Conservation (phyloP, 352 stramenopile species). For the Pythium monospermum region DNA sequence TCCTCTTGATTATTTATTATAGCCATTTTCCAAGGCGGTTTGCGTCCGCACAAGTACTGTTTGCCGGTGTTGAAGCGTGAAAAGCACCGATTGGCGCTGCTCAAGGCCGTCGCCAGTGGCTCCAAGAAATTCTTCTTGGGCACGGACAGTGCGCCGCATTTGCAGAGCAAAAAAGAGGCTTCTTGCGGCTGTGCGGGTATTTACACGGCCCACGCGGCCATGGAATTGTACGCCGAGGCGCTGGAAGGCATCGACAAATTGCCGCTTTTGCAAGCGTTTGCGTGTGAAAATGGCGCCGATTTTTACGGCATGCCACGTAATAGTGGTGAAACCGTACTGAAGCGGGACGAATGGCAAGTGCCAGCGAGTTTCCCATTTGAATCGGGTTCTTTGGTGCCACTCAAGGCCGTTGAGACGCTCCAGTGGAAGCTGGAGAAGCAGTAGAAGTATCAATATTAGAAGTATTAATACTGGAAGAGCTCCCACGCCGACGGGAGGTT, state of each 20-base stretch:
- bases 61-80: slow-evolving; percentile 98
- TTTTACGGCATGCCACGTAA: slow-evolving; percentile 97
- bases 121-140: slow-evolving; percentile 97
- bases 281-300: slow-evolving; percentile 91
- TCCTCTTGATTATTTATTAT: neutral
- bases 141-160: slow-evolving; percentile 97
- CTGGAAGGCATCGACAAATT: slow-evolving; percentile 93
- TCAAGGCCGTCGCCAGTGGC: slow-evolving; percentile 88
- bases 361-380: slow-evolving; percentile 91
- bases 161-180: slow-evolving; percentile 89
- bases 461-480: too few relatives aligned
- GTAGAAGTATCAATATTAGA: too few relatives aligned
- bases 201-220: slow-evolving; percentile 94
- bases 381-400: slow-evolving; percentile 77
- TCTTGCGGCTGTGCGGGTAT: slow-evolving; percentile 93
- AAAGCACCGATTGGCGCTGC: slow-evolving; percentile 87
- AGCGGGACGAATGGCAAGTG: slow-evolving; percentile 89
- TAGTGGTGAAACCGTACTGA: slow-evolving; percentile 76
- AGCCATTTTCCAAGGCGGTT: slow-evolving; percentile 88
- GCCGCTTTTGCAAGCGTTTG: slow-evolving; percentile 94
- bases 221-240: slow-evolving; percentile 97
- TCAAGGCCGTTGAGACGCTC: slow-evolving; percentile 92
- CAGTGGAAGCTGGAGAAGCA: slow-evolving; percentile 78
- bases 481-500: too few relatives aligned
- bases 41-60: slow-evolving; percentile 99